Evolutionary conservation across 2,329 filamentous ascomycete species (phyloP), one percentile per base, ranked within the genome.

Genomic region (Phialophora macrospora): DNA sequence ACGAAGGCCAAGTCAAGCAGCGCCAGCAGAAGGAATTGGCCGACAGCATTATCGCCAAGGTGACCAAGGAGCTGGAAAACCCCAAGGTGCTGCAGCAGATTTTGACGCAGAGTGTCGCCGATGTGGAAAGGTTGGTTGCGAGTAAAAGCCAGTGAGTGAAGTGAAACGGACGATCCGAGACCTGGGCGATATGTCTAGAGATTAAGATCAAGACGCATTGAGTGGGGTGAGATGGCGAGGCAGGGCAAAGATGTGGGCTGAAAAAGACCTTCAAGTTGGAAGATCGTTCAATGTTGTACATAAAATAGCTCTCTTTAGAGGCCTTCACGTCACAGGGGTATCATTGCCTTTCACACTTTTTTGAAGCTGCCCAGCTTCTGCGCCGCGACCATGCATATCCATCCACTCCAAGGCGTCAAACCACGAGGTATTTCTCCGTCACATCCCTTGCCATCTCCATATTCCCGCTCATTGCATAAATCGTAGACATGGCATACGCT

Each of bases 1-100:
- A 99, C 82, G 95, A 99, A 85, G 85, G 91, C 75, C 95, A 98
- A 86, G 93, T 99, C 78, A 99, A 98, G 91, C 90, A 94, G 85
- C 90, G 95, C 80, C 93, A 99, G 86, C 95, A 99, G 87, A 90
- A 87, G 82, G 95, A 99, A 87, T 88, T 99, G 72, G 92, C 95
- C 71, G 89, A 96, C 78, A 88, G 84, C 80, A 85, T 99, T 81
- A 98, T 99, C 77, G 88, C 90, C 85, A 99, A 97, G 88, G 95
- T 98, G 78, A 90, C 91, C 82, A 98, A 98, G 88, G 94, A 98
- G 87, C 88, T 99, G 66, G 92, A 97, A 87, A 97, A 91, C 87
- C 95, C 96, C 80, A 98, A 93, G 88, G 87, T 90, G 73, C 89
- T 99, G 75, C 92, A 97, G 86, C 93, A 97, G 85, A 97, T 99